Conservation (phyloP, 768 basidiomycete genomes). For the Lentinula guzmanii region DNA sequence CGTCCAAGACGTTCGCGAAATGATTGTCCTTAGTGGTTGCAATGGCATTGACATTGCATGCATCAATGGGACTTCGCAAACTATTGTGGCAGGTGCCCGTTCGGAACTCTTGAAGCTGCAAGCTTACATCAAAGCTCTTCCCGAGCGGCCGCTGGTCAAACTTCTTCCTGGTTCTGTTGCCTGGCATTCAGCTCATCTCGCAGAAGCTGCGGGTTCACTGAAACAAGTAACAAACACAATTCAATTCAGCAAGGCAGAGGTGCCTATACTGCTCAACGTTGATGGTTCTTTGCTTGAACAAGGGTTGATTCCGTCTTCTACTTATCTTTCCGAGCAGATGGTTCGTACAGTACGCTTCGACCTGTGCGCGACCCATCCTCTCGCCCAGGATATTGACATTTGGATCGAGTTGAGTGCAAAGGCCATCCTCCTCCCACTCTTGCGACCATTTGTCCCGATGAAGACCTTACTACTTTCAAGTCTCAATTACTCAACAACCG, state of each 20-base stretch:
- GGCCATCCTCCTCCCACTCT: slow-evolving; percentile 1
- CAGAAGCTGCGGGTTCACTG: neutral
- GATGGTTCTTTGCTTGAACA: slow-evolving; percentile 1
- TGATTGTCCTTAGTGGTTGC: neutral
- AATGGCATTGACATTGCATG: neutral
- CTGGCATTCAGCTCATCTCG: slow-evolving; percentile 4
- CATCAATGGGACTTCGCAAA: slow-evolving; percentile 6
- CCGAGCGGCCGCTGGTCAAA: neutral
- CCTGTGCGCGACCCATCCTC: neutral
- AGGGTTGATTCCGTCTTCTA: neutral
- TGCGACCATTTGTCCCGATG: neutral
- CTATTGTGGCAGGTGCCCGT: neutral
- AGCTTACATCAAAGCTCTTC: neutral
- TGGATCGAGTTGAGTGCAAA: slow-evolving; percentile 7
- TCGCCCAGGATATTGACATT: slow-evolving; percentile 1
- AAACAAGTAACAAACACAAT: neutral
- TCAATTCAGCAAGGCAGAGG: neutral
- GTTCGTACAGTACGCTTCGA: neutral
- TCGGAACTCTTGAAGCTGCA: slow-evolving; percentile 4
- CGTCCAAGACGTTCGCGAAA: neutral
- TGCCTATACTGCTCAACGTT: slow-evolving; percentile 1
- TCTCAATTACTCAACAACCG: neutral
- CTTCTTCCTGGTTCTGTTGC: slow-evolving; percentile 3
- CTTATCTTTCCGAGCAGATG: slow-evolving; percentile 3
- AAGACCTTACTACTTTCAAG: neutral